These are phyloP conservation scores for Eucalyptus curtisii DNA, from an alignment of 345 rosid species.

Conservation along the genomic window DNA sequence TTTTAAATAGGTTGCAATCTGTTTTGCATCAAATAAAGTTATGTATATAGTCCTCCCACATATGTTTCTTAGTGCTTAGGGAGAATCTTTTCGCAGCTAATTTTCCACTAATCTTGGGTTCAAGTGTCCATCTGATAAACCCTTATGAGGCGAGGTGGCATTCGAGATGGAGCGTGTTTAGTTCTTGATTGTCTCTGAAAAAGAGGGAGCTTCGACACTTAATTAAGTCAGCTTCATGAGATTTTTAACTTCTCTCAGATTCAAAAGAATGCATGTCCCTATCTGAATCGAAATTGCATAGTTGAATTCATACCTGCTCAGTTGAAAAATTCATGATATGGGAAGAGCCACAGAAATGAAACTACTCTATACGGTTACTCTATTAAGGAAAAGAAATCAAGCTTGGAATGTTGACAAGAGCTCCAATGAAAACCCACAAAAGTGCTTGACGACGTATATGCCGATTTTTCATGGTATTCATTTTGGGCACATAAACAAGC, in stretches of 20 bases:
- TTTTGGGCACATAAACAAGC: neutral
- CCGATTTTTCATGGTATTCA: neutral
- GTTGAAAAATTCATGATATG: neutral
- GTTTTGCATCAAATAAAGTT: neutral
- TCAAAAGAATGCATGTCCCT: neutral
- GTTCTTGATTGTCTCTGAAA: neutral
- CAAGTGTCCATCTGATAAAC: neutral
- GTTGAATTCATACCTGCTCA: neutral
- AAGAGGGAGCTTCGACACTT: neutral
- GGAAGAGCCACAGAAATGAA: neutral
- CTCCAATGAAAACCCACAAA: neutral
- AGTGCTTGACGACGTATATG: neutral
- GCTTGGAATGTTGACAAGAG: neutral
- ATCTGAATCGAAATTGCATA: neutral
- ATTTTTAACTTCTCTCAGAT: neutral
- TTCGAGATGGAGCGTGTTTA: neutral
- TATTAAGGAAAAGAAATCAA: too few relatives aligned
- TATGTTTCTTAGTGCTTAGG: neutral
- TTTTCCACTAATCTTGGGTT: neutral
- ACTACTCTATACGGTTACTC: neutral
- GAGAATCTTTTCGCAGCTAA: neutral
- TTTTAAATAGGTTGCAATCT: neutral
- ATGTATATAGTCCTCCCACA: neutral
- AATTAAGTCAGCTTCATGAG: neutral
- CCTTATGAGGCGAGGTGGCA: neutral